Evolutionary conservation across 768 basidiomycete species (phyloP), one percentile per base, ranked within the genome.

Genomic region (Hydnomerulius pinastri): DNA sequence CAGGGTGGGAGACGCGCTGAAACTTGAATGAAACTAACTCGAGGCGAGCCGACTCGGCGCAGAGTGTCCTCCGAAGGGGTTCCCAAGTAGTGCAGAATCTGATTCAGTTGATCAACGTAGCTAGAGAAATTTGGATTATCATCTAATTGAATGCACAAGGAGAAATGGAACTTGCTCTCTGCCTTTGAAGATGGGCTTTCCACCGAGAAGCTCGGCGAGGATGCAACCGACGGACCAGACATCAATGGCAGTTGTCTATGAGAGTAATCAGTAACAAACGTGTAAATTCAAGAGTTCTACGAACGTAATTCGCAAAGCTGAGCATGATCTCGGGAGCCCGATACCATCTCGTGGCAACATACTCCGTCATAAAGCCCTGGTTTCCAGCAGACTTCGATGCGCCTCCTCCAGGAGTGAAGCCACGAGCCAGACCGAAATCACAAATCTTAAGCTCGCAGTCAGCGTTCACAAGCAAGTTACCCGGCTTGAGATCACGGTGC

Each of bases 361-460:
- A 98, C 73, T 98, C 97, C 0, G 97, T 98, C 96, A 98, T 98
- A 73, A 98, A 98, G 0, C 96, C 96, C 62, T 87, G 88, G 62
- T 90, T 89, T 30, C 86, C 85, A 18, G 87, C 83, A 1, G 85
- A 78, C 56, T 78, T 83, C 45, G 82, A 86, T 29, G 80, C 82
- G 28, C 88, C 87, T 39, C 86, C 81, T 17, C 87, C 90, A 4
- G 92, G 92, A 18, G 87, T 92, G 70, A 94, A 96, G 3, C 94
- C 94, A 65, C 95, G 77, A 4, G 97, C 96, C 32, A 99, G 82
- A 38, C 97, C 97, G 67, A 99, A 99, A 71, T 99, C 96, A 65
- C 97, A 99, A 59, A 99, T 98, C 76, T 97, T 95, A 65, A 96
- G 83, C 67, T 95, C 92, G 64, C 97, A 98, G 70, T 99, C 97